phyloP scores from a whole-genome alignment of 371 early-diverging fungal species.

The Mucor velutinosus region DNA sequence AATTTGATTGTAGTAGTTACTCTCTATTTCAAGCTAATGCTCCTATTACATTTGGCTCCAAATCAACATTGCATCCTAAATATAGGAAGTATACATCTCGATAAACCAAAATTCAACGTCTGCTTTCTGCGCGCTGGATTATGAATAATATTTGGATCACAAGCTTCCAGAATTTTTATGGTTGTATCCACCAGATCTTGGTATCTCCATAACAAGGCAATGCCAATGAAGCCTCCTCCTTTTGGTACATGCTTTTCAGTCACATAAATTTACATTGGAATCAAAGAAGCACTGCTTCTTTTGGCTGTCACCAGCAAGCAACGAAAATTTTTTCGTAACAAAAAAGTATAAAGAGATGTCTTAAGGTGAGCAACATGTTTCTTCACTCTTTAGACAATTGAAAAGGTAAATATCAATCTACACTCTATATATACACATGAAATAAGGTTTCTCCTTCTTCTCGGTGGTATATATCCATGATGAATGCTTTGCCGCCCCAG shows the following conservation, averaged over 20 bases:
- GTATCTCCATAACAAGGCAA: not conserved
- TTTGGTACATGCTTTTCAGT: not conserved
- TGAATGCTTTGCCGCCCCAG: slow-evolving; percentile 54
- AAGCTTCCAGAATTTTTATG: not conserved
- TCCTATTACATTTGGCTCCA: not conserved
- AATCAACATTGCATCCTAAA: not conserved
- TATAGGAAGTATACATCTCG: not conserved
- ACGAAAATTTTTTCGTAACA: not conserved
- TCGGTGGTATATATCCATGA: slow-evolving; percentile 23
- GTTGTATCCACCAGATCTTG: not conserved
- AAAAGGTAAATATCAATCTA: slow-evolving; percentile 11
- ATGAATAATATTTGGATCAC: not conserved
- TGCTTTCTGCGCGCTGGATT: not conserved
- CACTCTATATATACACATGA: not conserved
- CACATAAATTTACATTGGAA: not conserved
- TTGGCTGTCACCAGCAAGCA: not conserved
- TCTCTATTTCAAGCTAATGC: not conserved
- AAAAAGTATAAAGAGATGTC: slow-evolving; percentile 10
- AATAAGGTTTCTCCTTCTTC: not conserved
- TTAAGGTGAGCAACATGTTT: not conserved
- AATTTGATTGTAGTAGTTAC: no score
- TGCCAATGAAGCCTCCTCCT: not conserved
- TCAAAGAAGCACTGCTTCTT: not conserved
- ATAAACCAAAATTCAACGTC: not conserved
- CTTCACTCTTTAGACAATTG: no score